Evolutionary conservation across 1,284 basidiomycete species (phyloP), one percentile per base, ranked within the genome.

Genomic region (Sanghuangporus weigelae): DNA sequence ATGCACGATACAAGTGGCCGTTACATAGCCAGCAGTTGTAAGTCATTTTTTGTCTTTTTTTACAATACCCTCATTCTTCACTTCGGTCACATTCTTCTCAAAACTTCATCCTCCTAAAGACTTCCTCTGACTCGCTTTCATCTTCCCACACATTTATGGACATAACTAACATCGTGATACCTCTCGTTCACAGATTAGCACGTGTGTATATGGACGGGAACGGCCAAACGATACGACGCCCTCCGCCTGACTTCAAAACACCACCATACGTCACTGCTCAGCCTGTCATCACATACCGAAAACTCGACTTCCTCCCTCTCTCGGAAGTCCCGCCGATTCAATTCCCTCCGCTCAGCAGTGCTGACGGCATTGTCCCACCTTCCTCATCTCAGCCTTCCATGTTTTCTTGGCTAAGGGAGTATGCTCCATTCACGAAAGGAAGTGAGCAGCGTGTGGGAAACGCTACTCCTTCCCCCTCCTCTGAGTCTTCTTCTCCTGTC

Each of bases 241-340:
- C 86, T 1, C 85, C 88, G 7, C 69, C 81, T 54, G 76, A 78
- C 53, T 81, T 89, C 72, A 90, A 89, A 74, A 95, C 95, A 0
- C 96, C 97, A 1, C 97, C 97, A 8, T 99, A 99, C 75, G 96
- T 99, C 48, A 95, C 85, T 31, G 90, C 96, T 3, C 82, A 83
- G 21, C 97, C 97, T 0, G 95, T 93, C 62, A 87, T 98, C n/a
- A 91, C 90, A 1, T 89, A 94, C 71, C 84, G 86, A 66, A 87
- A 83, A 72, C 82, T 88, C 68, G 75, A 79, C 21, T 80, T 85
- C 69, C 74, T 72, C 39, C 72, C 71, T 55, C 67, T 70, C 62
- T 76, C 62, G 70, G 71, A 72, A 73, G 46, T 23, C 10, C 38
- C n/a, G 19, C 60, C 36, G 2, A 53, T 16, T 16, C 55, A 14